Conservation (phyloP, 31 red algal species). For the Bonnemaisonia californica region DNA sequence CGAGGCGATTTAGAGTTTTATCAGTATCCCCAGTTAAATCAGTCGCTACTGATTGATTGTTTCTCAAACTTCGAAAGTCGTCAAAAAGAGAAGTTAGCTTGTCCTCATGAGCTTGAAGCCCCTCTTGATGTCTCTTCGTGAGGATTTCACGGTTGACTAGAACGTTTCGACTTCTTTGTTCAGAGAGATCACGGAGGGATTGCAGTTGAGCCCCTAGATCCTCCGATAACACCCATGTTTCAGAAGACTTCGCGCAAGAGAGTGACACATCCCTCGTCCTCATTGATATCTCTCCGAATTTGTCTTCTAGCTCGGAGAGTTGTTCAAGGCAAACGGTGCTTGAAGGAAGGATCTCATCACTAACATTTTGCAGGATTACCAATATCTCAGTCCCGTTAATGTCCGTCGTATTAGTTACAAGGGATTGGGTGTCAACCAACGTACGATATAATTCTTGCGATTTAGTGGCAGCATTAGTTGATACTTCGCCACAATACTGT, state of each 20-base stretch:
- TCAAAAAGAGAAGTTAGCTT: constrained; percentile 39
- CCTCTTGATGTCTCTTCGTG: constrained; percentile 44
- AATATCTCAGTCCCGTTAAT: constrained; percentile 21
- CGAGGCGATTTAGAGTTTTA: constrained; percentile 43
- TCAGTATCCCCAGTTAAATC: constrained; percentile 38
- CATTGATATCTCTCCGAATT: constrained; percentile 38
- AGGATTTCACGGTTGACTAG: constrained; percentile 30
- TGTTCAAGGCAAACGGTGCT: neutral
- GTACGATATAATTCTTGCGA: constrained; percentile 32
- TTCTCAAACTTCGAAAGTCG: constrained; percentile 57
- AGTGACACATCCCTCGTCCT: constrained; percentile 29
- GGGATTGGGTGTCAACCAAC: constrained; percentile 26
- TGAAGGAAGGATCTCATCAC: constrained; percentile 44
- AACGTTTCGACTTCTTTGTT: constrained; percentile 38
- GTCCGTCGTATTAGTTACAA: constrained; percentile 9
- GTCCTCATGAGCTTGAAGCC: constrained; percentile 21
- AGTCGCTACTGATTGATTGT: constrained; percentile 30
- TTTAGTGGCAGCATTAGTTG: neutral
- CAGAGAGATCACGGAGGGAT: constrained; percentile 30
- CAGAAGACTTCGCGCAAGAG: constrained; percentile 10
- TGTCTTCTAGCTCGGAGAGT: constrained; percentile 29
- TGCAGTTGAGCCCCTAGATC: constrained; percentile 45
- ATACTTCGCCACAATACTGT: neutral
- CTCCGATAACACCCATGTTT: constrained; percentile 60
- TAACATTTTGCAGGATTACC: constrained; percentile 43